Percentiles rank a stretch among this genome's conserved stretches.
phyloP scores from a whole-genome alignment of 306 rosid genomes.

The Castanea crenata region DNA sequence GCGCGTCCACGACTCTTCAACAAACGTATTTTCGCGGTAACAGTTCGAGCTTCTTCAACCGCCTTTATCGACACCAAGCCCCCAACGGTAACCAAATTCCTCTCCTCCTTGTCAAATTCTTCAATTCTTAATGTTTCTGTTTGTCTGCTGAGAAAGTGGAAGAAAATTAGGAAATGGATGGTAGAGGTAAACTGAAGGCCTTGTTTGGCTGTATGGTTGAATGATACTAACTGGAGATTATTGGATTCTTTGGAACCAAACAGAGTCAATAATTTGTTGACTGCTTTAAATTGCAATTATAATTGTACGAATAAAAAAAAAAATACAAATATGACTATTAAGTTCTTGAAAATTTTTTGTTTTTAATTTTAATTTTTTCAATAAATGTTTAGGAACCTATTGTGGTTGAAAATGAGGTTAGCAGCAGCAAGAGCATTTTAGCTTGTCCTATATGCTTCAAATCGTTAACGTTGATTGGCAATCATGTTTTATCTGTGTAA shows the following conservation, averaged over 20 bases:
- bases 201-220: neutral
- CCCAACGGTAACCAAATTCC: slow-evolving; percentile 19
- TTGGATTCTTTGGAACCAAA: no score
- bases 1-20: slow-evolving; percentile 19
- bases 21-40: slow-evolving; percentile 23
- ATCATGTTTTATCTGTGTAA: slow-evolving; percentile 55
- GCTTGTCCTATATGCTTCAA: slow-evolving; percentile 85
- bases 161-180: neutral
- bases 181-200: neutral
- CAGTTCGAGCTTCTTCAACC: slow-evolving; percentile 45
- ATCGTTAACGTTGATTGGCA: slow-evolving; percentile 34
- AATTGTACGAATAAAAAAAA: neutral
- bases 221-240: no score
- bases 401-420: slow-evolving; percentile 39
- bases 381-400: slow-evolving; percentile 37
- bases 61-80: slow-evolving; percentile 32
- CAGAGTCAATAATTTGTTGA: no score
- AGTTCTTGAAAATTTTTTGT: neutral
- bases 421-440: slow-evolving; percentile 34
- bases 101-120: neutral
- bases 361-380: neutral
- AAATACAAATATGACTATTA: neutral
- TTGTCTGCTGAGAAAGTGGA: neutral
- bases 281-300: neutral
- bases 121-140: neutral